Evolutionary conservation across 1,284 basidiomycete species (phyloP).

Genomic region (Cutaneotrichosporon dermatis): DNA sequence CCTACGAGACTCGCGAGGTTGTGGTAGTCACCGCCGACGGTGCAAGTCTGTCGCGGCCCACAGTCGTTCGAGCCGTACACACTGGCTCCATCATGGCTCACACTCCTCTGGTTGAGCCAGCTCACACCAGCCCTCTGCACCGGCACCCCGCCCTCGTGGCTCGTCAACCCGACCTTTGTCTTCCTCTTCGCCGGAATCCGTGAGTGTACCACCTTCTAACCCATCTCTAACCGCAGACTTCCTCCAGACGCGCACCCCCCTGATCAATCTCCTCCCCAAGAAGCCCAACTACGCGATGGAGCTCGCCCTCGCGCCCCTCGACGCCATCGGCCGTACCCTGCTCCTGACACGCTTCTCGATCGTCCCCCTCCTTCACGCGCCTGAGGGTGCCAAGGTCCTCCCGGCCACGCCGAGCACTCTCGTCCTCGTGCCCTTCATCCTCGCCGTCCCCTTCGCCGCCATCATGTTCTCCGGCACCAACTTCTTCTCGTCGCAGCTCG

Average conservation of each 20-base stretch:
- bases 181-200: constrained; percentile 36
- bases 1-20: background rate
- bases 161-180: constrained; percentile 38
- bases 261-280: constrained; percentile 32
- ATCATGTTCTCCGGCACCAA: constrained; percentile 38
- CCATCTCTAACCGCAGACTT: constrained; percentile 26
- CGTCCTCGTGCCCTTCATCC: constrained; percentile 44
- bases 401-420: constrained; percentile 38
- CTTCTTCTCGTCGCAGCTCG: constrained; percentile 36
- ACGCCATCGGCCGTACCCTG: constrained; percentile 46
- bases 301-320: constrained; percentile 35
- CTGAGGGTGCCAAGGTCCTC: constrained; percentile 12
- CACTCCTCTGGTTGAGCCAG: background rate
- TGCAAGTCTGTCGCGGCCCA: too few relatives aligned
- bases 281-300: constrained; percentile 34
- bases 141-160: constrained; percentile 43
- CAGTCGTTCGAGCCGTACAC: too few relatives aligned
- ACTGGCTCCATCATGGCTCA: background rate
- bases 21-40: too few relatives aligned
- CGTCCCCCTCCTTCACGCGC: constrained; percentile 30
- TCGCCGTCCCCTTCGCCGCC: constrained; percentile 43
- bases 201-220: constrained; percentile 19
- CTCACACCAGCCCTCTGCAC: constrained; percentile 33
- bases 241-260: constrained; percentile 40
- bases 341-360: constrained; percentile 45